Percentiles rank a stretch among this genome's conserved stretches.
These are phyloP conservation scores for Ustilago trichophora DNA, from an alignment of 1,284 basidiomycete species.

Conservation along the genomic window DNA sequence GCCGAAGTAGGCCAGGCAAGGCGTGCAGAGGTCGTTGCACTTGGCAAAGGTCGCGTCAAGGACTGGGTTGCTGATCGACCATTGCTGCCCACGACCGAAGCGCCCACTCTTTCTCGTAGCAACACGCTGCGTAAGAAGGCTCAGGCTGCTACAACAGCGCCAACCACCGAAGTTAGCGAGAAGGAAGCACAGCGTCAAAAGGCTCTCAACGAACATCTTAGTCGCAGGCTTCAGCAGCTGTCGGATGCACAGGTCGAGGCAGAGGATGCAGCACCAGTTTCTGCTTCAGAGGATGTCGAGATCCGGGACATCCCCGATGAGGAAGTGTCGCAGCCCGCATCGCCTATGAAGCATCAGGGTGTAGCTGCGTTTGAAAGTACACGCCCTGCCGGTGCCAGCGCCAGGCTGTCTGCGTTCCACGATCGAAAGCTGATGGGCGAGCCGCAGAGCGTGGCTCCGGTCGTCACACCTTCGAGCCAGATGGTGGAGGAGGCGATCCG, in stretches of 20 bases:
- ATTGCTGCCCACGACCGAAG: constrained; percentile 16
- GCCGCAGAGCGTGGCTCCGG: not conserved
- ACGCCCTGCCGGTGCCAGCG: too few species aligned
- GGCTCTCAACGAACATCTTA: constrained; percentile 20
- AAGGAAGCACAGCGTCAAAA: constrained; percentile 20
- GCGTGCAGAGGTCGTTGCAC: constrained; percentile 37
- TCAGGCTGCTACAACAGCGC: not conserved
- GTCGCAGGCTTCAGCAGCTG: constrained; percentile 15
- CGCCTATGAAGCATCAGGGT: not conserved
- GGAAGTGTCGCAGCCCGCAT: not conserved
- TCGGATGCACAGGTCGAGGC: constrained; percentile 13
- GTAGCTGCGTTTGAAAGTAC: not conserved
- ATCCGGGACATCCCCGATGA: constrained; percentile 18
- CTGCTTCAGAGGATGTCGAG: too few species aligned
- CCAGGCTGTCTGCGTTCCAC: constrained; percentile 40
- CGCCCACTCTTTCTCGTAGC: constrained; percentile 36
- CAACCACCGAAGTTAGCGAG: not conserved
- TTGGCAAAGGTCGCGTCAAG: constrained; percentile 44
- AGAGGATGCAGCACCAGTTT: too few species aligned
- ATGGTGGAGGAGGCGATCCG: constrained; percentile 31
- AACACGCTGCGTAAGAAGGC: constrained; percentile 28
- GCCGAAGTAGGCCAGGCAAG: constrained; percentile 47
- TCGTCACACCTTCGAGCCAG: not conserved
- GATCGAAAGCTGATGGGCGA: constrained; percentile 12
- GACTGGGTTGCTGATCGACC: constrained; percentile 39